Conservation (phyloP, 805 yeast genomes). For the Lachancea waltii region DNA sequence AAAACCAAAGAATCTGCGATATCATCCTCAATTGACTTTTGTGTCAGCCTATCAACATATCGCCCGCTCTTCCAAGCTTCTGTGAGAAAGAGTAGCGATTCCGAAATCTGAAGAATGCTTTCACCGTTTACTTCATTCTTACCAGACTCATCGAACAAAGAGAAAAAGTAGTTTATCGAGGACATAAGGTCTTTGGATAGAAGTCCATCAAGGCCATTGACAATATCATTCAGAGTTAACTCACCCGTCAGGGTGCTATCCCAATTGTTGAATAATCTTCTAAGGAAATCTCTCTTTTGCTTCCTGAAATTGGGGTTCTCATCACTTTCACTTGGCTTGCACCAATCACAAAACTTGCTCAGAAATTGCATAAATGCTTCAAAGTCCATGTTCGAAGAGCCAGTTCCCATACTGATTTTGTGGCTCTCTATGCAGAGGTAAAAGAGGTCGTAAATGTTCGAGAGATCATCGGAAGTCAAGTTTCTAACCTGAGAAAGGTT, state of each 20-base stretch:
- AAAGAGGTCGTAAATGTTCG: conserved; percentile 77
- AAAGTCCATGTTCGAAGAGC: conserved; percentile 64
- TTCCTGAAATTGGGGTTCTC: conserved; percentile 26
- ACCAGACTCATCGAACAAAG: conserved; percentile 57
- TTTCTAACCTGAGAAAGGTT: conserved; percentile 71
- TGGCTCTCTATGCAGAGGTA: conserved; percentile 69
- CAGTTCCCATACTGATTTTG: conserved; percentile 46
- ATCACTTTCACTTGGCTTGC: conserved; percentile 35
- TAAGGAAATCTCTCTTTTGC: conserved; percentile 45
- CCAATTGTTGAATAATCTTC: conserved; percentile 67
- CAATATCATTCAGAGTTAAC: conserved; percentile 62
- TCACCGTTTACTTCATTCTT: conserved; percentile 66
- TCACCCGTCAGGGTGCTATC: conserved; percentile 48
- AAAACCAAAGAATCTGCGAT: conserved; percentile 55
- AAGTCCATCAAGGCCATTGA: conserved; percentile 63
- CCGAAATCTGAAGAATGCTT: conserved; percentile 76
- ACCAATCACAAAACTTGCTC: conserved; percentile 79
- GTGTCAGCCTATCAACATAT: conserved; percentile 58
- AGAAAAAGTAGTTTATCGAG: conserved; percentile 70
- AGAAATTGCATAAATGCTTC: conserved; percentile 66
- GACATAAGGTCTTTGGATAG: conserved; percentile 71
- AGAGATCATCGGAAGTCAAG: conserved; percentile 49
- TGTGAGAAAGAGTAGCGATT: conserved; percentile 76
- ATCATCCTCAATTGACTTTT: conserved; percentile 54
- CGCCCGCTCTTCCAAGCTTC: conserved; percentile 78